Percentiles rank a stretch among this genome's conserved stretches.
phyloP scores from a whole-genome alignment of 2,329 filamentous ascomycete genomes.

The Chaetoscypha palmicola region DNA sequence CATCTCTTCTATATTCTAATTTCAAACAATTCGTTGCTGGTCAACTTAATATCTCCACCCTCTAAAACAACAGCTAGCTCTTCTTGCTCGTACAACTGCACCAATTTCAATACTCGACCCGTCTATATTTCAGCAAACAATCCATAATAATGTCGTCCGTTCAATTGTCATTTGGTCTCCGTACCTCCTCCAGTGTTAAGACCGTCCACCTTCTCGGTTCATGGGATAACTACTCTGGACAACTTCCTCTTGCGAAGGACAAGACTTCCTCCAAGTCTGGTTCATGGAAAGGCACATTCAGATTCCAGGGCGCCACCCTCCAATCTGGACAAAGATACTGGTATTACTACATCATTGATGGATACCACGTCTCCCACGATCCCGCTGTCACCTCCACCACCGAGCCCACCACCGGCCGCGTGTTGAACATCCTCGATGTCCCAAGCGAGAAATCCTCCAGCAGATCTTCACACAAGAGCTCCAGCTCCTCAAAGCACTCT shows the following conservation, averaged over 20 bases:
- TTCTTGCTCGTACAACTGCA: conserved; percentile 34
- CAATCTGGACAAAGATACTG: conserved; percentile 91
- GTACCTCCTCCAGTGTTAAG: conserved; percentile 94
- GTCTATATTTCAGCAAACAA: conserved; percentile 21
- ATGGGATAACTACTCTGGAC: conserved; percentile 94
- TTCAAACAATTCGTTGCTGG: conserved; percentile 39
- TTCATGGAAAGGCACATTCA: conserved; percentile 93
- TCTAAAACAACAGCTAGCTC: conserved; percentile 39
- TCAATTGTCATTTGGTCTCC: conserved; percentile 92
- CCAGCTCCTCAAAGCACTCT: conserved; percentile 35
- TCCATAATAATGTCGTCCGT: conserved; percentile 71
- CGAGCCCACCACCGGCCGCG: conserved; percentile 94
- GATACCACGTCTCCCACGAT: conserved; percentile 96
- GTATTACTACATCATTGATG: conserved; percentile 99
- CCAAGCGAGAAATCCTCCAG: conserved; percentile 47
- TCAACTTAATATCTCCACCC: conserved; percentile 51
- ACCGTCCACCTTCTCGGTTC: conserved; percentile 95
- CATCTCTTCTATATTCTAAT: conserved; percentile 30
- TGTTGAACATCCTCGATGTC: conserved; percentile 95
- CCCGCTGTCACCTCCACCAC: conserved; percentile 81
- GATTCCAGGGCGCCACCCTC: conserved; percentile 82
- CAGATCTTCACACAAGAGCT: conserved; percentile 38
- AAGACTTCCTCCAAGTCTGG: conserved; percentile 75
- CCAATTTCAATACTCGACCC: conserved; percentile 28
- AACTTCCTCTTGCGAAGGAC: conserved; percentile 91